Percentiles rank a stretch among this genome's conserved stretches.
Conservation (phyloP, 2,329 filamentous ascomycete genomes). For the Calonectria leucothoes region DNA sequence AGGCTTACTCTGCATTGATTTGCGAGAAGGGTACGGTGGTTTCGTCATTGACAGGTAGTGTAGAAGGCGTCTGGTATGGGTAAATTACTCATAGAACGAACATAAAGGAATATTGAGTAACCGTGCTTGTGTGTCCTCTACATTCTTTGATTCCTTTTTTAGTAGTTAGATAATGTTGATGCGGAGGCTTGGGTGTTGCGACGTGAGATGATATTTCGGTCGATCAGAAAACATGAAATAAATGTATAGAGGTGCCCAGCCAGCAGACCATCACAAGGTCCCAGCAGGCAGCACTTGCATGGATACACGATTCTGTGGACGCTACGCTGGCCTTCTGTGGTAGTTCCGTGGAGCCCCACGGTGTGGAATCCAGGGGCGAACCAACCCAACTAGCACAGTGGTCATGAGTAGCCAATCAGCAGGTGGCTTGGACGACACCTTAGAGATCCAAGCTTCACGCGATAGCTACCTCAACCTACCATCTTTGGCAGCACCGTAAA, state of each 20-base stretch:
- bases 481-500: conserved; percentile 24
- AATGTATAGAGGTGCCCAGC: background rate
- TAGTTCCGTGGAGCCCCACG: conserved; percentile 5
- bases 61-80: conserved; percentile 38
- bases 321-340: background rate
- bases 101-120: background rate
- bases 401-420: conserved; percentile 40
- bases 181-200: too few relatives aligned
- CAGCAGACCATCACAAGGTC: background rate
- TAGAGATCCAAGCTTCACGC: conserved; percentile 38
- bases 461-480: conserved; percentile 29
- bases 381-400: background rate
- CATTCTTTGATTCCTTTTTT: background rate
- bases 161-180: background rate
- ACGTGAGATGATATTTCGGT: background rate
- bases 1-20: conserved; percentile 6
- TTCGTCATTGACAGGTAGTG: conserved; percentile 12
- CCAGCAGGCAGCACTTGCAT: background rate
- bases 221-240: background rate
- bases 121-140: background rate
- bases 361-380: conserved; percentile 19
- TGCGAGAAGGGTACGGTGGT: conserved; percentile 13
- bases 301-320: background rate
- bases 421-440: conserved; percentile 40
- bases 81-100: conserved; percentile 19